phyloP scores from a whole-genome alignment of 2,329 filamentous ascomycete genomes.

The Sporothrix humicola region DNA sequence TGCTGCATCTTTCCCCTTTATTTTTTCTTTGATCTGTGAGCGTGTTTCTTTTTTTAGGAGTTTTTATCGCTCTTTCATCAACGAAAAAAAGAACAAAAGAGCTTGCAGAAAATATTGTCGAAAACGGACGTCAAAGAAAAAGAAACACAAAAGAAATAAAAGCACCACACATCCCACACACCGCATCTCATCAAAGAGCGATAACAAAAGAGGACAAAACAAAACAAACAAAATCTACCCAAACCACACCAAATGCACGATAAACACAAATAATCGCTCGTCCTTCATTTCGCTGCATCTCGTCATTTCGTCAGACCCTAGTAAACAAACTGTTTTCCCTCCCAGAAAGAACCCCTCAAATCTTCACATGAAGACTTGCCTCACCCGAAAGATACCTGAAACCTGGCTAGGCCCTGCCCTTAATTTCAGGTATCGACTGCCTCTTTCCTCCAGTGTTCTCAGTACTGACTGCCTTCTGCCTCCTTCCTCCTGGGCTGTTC shows the following conservation, averaged over 20 bases:
- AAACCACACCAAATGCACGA: background rate
- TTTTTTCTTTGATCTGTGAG: background rate
- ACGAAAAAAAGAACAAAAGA: too few species aligned
- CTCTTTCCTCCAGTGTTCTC: background rate
- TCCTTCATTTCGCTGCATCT: slow-evolving; percentile 20
- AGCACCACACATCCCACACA: background rate
- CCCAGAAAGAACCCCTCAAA: background rate
- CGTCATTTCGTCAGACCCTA: slow-evolving; percentile 21
- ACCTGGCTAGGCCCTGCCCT: slow-evolving; percentile 19
- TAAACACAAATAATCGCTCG: background rate
- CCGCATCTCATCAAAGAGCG: slow-evolving; percentile 1
- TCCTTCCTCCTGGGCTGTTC: slow-evolving; percentile 18
- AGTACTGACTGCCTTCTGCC: background rate
- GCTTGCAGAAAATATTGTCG: background rate
- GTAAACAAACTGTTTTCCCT: background rate
- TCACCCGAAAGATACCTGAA: slow-evolving; percentile 13
- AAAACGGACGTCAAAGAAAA: slow-evolving; percentile 1
- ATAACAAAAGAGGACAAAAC: background rate
- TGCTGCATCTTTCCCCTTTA: background rate
- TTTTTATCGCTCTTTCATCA: background rate
- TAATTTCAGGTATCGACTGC: slow-evolving; percentile 28
- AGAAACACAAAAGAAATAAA: background rate
- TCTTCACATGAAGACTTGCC: slow-evolving; percentile 18
- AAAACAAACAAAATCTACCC: background rate
- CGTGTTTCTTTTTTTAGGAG: background rate